These are phyloP conservation scores for Lachnellula willkommii DNA, from an alignment of 2,329 filamentous ascomycete species.

Conservation along the genomic window DNA sequence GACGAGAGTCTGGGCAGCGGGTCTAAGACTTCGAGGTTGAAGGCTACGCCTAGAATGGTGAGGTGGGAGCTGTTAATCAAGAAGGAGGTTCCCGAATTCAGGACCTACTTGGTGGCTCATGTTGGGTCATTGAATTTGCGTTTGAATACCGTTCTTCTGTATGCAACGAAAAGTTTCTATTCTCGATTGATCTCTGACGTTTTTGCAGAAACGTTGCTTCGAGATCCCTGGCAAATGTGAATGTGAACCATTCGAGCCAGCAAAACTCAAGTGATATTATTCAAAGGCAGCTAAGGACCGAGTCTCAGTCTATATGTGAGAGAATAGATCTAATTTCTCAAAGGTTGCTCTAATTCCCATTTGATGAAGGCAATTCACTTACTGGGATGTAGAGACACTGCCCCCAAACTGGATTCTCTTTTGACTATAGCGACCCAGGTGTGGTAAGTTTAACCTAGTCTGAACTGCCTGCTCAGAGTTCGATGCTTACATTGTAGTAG, in stretches of 20 bases:
- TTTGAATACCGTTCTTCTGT: slow-evolving; percentile 9
- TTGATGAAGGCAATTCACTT: neutral
- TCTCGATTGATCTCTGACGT: neutral
- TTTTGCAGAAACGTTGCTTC: neutral
- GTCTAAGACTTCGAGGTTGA: neutral
- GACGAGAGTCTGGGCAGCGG: neutral
- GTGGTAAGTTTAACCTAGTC: neutral
- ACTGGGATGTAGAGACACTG: neutral
- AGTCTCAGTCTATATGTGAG: neutral
- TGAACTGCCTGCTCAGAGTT: neutral
- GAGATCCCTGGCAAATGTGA: neutral
- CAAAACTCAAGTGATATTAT: neutral
- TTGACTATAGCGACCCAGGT: neutral
- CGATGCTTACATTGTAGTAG: neutral
- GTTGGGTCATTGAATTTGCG: slow-evolving; percentile 19
- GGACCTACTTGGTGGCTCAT: slow-evolving; percentile 17
- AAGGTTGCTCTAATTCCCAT: neutral
- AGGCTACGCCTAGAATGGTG: slow-evolving; percentile 9
- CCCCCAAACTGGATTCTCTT: neutral
- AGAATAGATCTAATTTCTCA: neutral
- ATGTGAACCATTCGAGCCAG: neutral
- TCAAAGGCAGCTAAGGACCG: neutral
- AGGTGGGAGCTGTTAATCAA: slow-evolving; percentile 20
- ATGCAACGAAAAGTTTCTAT: neutral
- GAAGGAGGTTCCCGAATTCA: slow-evolving; percentile 17